Evolutionary conservation across 805 yeast species (phyloP).

Genomic region (Pichia cephalocereana): DNA sequence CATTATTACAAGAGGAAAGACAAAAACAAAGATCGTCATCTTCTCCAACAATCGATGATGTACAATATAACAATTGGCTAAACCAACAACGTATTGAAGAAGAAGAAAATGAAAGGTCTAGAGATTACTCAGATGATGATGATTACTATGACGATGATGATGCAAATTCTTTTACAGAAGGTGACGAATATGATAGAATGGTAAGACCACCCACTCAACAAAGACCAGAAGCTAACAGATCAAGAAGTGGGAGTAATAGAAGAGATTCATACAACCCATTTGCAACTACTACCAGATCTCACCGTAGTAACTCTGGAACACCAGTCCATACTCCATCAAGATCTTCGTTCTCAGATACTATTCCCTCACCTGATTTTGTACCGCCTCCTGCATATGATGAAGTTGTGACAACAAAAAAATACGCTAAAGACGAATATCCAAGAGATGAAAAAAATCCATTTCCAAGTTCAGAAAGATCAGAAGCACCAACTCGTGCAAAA

Average conservation of each 20-base stretch:
- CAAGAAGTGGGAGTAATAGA: constrained; percentile 7
- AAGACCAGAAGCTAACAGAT: constrained; percentile 13
- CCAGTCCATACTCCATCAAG: constrained; percentile 1
- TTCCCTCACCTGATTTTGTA: constrained; percentile 1
- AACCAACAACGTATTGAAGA: constrained; percentile 21
- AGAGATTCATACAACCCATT: constrained; percentile 10
- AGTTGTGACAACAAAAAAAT: constrained; percentile 39
- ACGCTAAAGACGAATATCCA: constrained; percentile 38
- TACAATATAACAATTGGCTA: constrained; percentile 52
- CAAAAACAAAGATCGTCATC: constrained; percentile 9
- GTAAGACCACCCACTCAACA: not conserved
- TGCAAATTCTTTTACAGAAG: constrained; percentile 23
- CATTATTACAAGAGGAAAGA: constrained; percentile 26
- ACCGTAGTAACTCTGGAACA: constrained; percentile 4
- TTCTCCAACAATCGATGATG: constrained; percentile 17
- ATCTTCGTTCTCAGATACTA: not conserved
- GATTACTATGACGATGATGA: constrained; percentile 35
- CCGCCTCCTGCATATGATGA: constrained; percentile 75
- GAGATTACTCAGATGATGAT: not conserved
- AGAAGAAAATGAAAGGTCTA: constrained; percentile 21
- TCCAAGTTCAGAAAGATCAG: constrained; percentile 8
- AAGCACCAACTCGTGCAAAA: constrained; percentile 9
- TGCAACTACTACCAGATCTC: constrained; percentile 2
- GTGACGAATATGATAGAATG: constrained; percentile 12
- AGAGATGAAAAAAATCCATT: constrained; percentile 20